phyloP scores from a whole-genome alignment of 2,329 filamentous ascomycete genomes.

The Fusarium subtropicale region DNA sequence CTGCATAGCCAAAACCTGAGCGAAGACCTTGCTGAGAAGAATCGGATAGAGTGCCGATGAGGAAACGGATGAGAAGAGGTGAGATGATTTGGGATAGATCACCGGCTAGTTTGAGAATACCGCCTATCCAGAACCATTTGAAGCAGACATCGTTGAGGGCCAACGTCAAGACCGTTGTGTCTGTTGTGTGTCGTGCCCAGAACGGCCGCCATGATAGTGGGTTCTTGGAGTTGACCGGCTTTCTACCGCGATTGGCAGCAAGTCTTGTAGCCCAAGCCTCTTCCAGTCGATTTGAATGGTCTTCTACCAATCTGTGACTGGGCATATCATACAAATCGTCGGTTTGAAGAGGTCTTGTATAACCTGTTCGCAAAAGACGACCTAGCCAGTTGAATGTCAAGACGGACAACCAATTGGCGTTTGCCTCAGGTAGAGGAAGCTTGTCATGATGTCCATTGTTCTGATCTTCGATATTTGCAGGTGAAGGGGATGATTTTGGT shows the following conservation, averaged over 20 bases:
- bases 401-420: constrained; percentile 25
- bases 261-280: constrained; percentile 20
- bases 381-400: constrained; percentile 26
- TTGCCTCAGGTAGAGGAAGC: constrained; percentile 10
- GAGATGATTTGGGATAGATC: constrained; percentile 39
- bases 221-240: background rate
- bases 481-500: constrained; percentile 5
- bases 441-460: background rate
- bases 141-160: constrained; percentile 50
- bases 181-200: constrained; percentile 43
- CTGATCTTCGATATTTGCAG: constrained; percentile 14
- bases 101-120: constrained; percentile 44
- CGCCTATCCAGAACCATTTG: constrained; percentile 48
- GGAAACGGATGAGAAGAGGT: constrained; percentile 27
- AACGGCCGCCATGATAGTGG: constrained; percentile 36
- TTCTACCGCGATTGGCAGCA: background rate
- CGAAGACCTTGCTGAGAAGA: constrained; percentile 20
- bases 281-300: constrained; percentile 29
- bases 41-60: constrained; percentile 21
- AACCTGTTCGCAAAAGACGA: constrained; percentile 20
- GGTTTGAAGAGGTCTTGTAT: constrained; percentile 25
- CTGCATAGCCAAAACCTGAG: constrained; percentile 25
- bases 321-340: constrained; percentile 31
- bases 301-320: constrained; percentile 16
- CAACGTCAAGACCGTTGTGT: constrained; percentile 45